Evolutionary conservation across 768 basidiomycete species (phyloP), one percentile per base, ranked within the genome.

Genomic region (Mycena galericulata): DNA sequence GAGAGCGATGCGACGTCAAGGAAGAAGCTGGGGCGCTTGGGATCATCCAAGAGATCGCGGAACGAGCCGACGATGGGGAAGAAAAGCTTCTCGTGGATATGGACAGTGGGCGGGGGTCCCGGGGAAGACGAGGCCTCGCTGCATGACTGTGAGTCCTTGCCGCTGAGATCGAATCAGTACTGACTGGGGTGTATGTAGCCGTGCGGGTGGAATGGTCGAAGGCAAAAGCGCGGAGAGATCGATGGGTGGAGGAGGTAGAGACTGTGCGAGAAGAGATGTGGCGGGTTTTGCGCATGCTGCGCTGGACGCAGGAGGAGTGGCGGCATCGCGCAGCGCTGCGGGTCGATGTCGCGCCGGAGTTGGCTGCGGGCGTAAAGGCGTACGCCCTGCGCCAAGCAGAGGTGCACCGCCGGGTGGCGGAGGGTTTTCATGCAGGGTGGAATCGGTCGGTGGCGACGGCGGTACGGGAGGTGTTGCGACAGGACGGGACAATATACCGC

Each of bases 181-280:
- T 56, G 38, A 56, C 18, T 26, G 22, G n/a, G 6, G 9, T 26
- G 1, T 40, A 12, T 32, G 26, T 43, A 71, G 70, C 60, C 3
- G 62, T 71, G 2, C 63, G 59, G 1, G 71, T 77, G 5, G 75
- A 75, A 38, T 77, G 73, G 74, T 67, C 66, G n/a, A 77, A 74
- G 50, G 64, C 74, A 7, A 26, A 26, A 17, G 74, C 69, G 4
- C 66, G 68, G 10, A 47, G 43, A 0, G 54, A 67, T 17, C 65
- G 54, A 12, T 77, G 75, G 75, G 30, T 34, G 2, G 76, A 77
- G 27, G 75, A 77, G 47, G 71, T 76, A 9, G 24, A 38, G 9
- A 34, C 73, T 1, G 38, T 76, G 26, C 22, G 49, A 1, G 73
- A 76, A 47, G 75, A 77, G 49, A 76, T 75, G 75, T 32, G 54